phyloP scores from a whole-genome alignment of 495 filamentous ascomycete species.

The Ascodesmis nigricans region DNA sequence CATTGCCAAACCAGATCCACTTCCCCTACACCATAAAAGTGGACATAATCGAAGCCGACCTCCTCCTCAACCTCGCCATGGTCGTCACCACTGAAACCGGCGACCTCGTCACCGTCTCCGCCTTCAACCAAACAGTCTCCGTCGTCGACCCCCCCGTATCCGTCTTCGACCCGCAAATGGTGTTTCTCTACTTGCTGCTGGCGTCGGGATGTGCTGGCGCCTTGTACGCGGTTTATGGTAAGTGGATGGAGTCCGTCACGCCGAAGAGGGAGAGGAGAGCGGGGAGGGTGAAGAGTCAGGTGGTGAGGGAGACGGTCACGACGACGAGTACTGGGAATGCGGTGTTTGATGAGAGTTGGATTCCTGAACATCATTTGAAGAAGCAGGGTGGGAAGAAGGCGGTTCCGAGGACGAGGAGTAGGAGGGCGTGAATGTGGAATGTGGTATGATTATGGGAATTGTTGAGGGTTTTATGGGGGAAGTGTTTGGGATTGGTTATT shows the following conservation, averaged over 20 bases:
- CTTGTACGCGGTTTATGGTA: constrained; percentile 90
- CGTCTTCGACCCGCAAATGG: constrained; percentile 93
- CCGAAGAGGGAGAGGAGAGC: too few relatives aligned
- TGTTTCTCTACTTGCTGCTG: constrained; percentile 95
- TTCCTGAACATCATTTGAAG: constrained; percentile 77
- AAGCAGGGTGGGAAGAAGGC: constrained; percentile 40
- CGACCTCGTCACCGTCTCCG: constrained; percentile 48
- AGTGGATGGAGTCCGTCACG: constrained; percentile 91
- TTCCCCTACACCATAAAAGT: constrained; percentile 67
- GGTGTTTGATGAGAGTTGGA: constrained; percentile 82
- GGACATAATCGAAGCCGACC: constrained; percentile 82
- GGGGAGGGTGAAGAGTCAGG: too few relatives aligned
- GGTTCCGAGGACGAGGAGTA: background rate
- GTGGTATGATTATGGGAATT: too few relatives aligned
- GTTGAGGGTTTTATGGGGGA: too few relatives aligned
- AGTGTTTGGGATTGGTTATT: too few relatives aligned
- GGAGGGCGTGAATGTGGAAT: too few relatives aligned
- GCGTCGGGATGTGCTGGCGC: constrained; percentile 50
- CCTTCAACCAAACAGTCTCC: constrained; percentile 70
- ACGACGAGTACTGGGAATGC: too few relatives aligned
- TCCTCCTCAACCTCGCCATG: constrained; percentile 57
- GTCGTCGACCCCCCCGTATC: constrained; percentile 82
- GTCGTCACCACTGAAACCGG: constrained; percentile 43
- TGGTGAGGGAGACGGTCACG: too few relatives aligned
- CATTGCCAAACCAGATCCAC: constrained; percentile 18